phyloP scores from a whole-genome alignment of 1,284 basidiomycete species.

The Lignosus rhinocerotis region DNA sequence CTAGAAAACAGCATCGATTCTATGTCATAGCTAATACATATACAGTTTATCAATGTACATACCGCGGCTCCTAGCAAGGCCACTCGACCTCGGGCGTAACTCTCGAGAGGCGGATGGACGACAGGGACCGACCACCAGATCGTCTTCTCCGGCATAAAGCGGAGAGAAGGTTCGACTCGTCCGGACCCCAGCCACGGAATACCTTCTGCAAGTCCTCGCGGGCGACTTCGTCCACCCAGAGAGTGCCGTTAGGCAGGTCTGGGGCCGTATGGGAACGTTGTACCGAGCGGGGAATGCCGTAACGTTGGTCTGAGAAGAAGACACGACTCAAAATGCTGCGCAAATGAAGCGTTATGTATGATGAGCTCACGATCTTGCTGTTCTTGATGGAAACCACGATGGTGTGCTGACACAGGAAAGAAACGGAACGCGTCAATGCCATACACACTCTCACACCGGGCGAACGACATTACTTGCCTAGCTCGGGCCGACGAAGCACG shows the following conservation, averaged over 20 bases:
- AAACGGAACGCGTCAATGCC: neutral
- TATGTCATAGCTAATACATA: neutral
- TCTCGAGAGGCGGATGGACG: slow-evolving; percentile 48
- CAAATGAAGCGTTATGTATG: neutral
- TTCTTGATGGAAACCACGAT: slow-evolving; percentile 56
- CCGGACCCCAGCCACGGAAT: slow-evolving; percentile 51
- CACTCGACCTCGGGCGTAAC: slow-evolving; percentile 47
- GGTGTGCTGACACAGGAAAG: slow-evolving; percentile 44
- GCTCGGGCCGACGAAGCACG: slow-evolving; percentile 44
- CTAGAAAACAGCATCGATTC: slow-evolving; percentile 25
- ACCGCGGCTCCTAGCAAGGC: slow-evolving; percentile 64
- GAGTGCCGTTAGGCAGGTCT: slow-evolving; percentile 36
- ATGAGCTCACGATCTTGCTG: slow-evolving; percentile 38
- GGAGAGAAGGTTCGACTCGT: slow-evolving; percentile 46
- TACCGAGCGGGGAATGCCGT: slow-evolving; percentile 50
- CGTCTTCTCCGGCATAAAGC: slow-evolving; percentile 45
- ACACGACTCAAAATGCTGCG: neutral
- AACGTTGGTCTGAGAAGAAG: slow-evolving; percentile 47
- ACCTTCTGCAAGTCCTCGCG: slow-evolving; percentile 46
- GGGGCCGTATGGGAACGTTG: slow-evolving; percentile 37
- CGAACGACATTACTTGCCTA: slow-evolving; percentile 37
- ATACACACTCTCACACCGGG: neutral
- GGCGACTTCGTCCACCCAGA: slow-evolving; percentile 49
- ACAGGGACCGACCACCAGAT: slow-evolving; percentile 63
- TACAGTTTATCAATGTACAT: slow-evolving; percentile 14